Evolutionary conservation across 345 rosid species (phyloP), one percentile per base, ranked within the genome.

Genomic region (Brassica rapa): DNA sequence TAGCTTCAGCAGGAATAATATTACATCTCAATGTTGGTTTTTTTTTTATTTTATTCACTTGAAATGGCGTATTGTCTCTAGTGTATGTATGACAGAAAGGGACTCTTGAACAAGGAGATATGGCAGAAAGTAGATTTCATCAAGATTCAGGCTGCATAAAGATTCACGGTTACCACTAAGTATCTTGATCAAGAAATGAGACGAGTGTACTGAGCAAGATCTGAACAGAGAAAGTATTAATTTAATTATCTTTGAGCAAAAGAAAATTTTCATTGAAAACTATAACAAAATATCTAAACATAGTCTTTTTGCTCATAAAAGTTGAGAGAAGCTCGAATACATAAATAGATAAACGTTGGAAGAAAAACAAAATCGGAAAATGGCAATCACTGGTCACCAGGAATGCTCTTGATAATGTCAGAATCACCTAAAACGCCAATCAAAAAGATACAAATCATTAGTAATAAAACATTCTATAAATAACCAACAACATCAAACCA

Each of bases 41-140:
- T 25, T 3, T 25, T 25, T 25, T 25, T 24, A 0, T 25, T 25
- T 25, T 25, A 25, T 25, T 25, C 29, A 0, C 29, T 25, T 25
- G 29, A 25, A 25, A 2, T 25, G 27, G 27, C 27, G 27, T 25
- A 25, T 25, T 25, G 27, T 25, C 19, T 19, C 19, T 19, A 25
- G 27, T 25, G 27, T 25, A 25, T 19, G 21, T 19, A 19, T 19
- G 21, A 19, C 0, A 19, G 21, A 19, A 19, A 19, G 0, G 95
- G 65, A 86, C 87, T 2, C 93, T 94, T 75, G 95, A 89, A 80
- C 88, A 89, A 86, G 98, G 97, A 77, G 98, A 92, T 79, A 88
- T 94, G 23, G 93, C 98, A 68, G 98, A 92, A 89, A 81, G 86
- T 68, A 90, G 5, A 95, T 83, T 94, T 94, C 88, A 94, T 94